Conservation (phyloP, 495 filamentous ascomycete genomes). For the Lepraria neglecta region DNA sequence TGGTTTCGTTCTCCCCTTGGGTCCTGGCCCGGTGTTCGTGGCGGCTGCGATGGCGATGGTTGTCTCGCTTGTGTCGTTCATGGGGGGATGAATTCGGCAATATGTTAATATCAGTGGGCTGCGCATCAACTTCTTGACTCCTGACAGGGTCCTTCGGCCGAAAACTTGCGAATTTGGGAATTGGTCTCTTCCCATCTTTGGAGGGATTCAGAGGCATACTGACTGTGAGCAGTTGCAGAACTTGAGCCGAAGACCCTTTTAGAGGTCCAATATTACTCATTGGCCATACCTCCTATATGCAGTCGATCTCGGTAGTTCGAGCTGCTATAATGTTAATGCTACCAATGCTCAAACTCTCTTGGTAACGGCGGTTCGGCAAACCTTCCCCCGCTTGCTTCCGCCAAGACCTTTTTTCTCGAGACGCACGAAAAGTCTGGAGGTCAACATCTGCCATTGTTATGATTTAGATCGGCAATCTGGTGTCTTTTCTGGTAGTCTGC, state of each 20-base stretch:
- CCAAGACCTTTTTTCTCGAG: not conserved
- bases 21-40: conserved; percentile 1
- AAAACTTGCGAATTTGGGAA: conserved; percentile 67
- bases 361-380: not conserved
- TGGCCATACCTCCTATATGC: too few relatives aligned
- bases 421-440: not conserved
- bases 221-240: not conserved
- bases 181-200: conserved; percentile 27
- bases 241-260: too few relatives aligned
- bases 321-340: not conserved
- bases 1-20: not conserved
- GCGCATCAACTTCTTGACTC: not conserved
- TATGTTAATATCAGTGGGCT: not conserved
- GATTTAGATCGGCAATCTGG: too few relatives aligned
- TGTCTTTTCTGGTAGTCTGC: too few relatives aligned
- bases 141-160: conserved; percentile 42
- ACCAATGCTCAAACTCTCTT: not conserved
- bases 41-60: conserved; percentile 24
- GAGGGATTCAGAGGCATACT: conserved; percentile 1
- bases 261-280: too few relatives aligned
- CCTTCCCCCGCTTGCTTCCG: too few relatives aligned
- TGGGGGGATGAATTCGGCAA: not conserved
- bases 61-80: not conserved
- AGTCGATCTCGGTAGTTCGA: too few relatives aligned
- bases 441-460: too few relatives aligned